Evolutionary conservation across 2,329 filamentous ascomycete genomes (phyloP).

Genomic region (Escovopsis sp.): DNA sequence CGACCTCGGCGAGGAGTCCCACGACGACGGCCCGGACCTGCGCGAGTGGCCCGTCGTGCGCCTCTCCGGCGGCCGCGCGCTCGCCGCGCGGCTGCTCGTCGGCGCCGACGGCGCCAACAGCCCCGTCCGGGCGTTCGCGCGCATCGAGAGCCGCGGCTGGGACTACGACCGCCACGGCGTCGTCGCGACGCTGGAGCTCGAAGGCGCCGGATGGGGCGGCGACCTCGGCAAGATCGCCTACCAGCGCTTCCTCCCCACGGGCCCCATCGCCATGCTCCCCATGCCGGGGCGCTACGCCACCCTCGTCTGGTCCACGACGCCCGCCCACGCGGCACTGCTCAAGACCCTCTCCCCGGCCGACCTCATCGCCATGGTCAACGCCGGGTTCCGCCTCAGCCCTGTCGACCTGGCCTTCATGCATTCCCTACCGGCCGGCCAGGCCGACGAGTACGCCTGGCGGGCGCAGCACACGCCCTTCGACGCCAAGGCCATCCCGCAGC

Average conservation of each 20-base stretch:
- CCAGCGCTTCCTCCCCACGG: conserved; percentile 85
- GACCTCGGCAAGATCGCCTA: conserved; percentile 61
- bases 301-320: conserved; percentile 88
- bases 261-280: conserved; percentile 81
- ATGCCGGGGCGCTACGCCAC: conserved; percentile 71
- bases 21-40: conserved; percentile 58
- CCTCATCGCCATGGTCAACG: conserved; percentile 81
- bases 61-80: conserved; percentile 47
- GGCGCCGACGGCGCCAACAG: conserved; percentile 93
- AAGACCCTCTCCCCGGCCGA: conserved; percentile 59
- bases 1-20: conserved; percentile 50
- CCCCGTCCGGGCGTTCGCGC: conserved; percentile 78
- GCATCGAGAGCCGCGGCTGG: conserved; percentile 76
- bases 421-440: conserved; percentile 39
- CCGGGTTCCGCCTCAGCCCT: conserved; percentile 69
- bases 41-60: conserved; percentile 77
- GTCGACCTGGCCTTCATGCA: conserved; percentile 78
- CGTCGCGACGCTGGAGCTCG: conserved; percentile 71
- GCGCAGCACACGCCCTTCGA: conserved; percentile 50
- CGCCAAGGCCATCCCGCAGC: conserved; percentile 44
- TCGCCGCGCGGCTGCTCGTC: conserved; percentile 73
- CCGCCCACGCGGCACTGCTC: conserved; percentile 59
- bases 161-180: conserved; percentile 85
- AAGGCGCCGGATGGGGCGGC: conserved; percentile 40
- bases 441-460: conserved; percentile 74